Evolutionary conservation across 1,284 basidiomycete species (phyloP).

Genomic region (Boletus calvinii): DNA sequence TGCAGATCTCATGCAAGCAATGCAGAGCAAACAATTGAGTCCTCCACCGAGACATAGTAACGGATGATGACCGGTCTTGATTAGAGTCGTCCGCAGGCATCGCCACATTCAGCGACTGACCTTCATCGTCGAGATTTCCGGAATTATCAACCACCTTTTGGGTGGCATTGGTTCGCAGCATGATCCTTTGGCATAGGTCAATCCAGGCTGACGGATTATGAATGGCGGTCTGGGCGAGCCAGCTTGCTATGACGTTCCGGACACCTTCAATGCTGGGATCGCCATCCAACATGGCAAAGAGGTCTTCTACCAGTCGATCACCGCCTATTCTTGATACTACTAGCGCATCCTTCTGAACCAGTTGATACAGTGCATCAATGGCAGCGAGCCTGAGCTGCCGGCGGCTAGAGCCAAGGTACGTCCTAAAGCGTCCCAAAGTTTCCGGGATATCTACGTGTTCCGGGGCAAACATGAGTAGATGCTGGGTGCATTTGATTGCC

Average conservation of each 20-base stretch:
- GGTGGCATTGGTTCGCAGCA: slow-evolving; percentile 83
- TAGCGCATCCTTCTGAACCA: slow-evolving; percentile 93
- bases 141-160: slow-evolving; percentile 70
- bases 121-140: slow-evolving; percentile 86
- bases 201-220: slow-evolving; percentile 97
- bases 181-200: slow-evolving; percentile 94
- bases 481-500: slow-evolving; percentile 94
- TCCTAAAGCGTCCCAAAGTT: slow-evolving; percentile 73
- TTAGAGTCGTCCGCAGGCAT: slow-evolving; percentile 30
- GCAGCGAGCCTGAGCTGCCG: slow-evolving; percentile 90
- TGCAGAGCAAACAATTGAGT: slow-evolving; percentile 95
- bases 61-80: slow-evolving; percentile 38
- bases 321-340: slow-evolving; percentile 93
- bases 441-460: slow-evolving; percentile 78
- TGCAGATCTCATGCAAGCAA: slow-evolving; percentile 90
- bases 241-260: slow-evolving; percentile 89
- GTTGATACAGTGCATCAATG: slow-evolving; percentile 94
- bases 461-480: slow-evolving; percentile 94
- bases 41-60: slow-evolving; percentile 83
- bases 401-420: slow-evolving; percentile 75
- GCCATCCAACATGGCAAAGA: slow-evolving; percentile 93
- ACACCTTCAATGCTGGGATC: slow-evolving; percentile 95
- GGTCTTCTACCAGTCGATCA: slow-evolving; percentile 89
- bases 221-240: slow-evolving; percentile 93
- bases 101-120: slow-evolving; percentile 77